These are phyloP conservation scores for Globisporangium parvum DNA, from an alignment of 352 stramenopile species.

Conservation along the genomic window DNA sequence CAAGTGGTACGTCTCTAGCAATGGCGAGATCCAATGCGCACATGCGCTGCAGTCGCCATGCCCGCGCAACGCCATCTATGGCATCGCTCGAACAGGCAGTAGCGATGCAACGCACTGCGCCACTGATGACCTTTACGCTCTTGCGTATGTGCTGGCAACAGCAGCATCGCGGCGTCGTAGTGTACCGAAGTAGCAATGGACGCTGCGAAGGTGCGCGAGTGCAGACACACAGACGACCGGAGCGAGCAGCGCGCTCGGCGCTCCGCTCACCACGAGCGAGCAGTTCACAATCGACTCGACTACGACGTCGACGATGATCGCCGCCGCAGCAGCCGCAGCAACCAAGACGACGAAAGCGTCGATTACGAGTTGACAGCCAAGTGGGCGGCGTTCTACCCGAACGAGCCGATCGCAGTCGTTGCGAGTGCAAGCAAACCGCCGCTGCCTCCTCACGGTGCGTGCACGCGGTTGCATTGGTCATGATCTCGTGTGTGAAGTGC, in stretches of 20 bases:
- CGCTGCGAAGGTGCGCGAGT: not conserved
- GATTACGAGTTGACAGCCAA: constrained; percentile 26
- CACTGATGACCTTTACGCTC: too few species aligned
- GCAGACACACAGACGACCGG: not conserved
- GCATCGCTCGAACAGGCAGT: too few species aligned
- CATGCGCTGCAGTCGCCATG: too few species aligned
- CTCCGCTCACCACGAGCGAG: too few species aligned
- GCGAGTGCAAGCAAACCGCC: constrained; percentile 43
- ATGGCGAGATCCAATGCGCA: not conserved
- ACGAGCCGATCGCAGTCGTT: constrained; percentile 47
- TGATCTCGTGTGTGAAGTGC: not conserved
- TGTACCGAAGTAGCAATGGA: not conserved
- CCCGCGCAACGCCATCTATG: too few species aligned
- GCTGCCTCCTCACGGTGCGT: constrained; percentile 43
- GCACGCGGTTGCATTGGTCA: not conserved
- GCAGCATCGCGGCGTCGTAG: too few species aligned
- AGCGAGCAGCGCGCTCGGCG: too few species aligned
- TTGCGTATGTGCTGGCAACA: too few species aligned
- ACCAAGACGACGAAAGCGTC: constrained; percentile 3
- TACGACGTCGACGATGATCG: not conserved
- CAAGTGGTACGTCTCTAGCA: not conserved
- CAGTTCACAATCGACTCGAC: not conserved
- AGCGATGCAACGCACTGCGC: too few species aligned
- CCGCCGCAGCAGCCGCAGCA: constrained; percentile 1
- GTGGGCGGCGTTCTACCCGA: constrained; percentile 53